These are phyloP conservation scores for Chlorella sp. DNA, from an alignment of 139 green algal species.

Conservation along the genomic window DNA sequence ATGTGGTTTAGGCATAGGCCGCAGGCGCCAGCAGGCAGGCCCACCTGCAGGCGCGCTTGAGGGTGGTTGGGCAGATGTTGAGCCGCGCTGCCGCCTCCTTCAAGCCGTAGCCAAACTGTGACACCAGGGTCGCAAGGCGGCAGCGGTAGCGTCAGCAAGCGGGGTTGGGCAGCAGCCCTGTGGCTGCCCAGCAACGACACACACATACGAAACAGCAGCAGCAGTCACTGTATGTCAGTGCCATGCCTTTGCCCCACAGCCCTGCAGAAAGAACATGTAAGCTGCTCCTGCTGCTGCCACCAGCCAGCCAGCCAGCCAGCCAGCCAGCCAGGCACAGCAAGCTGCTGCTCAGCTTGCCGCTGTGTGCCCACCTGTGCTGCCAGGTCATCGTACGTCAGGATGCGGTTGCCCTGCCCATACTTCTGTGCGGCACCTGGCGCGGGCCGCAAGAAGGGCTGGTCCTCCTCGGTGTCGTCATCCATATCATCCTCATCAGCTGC, in stretches of 20 bases:
- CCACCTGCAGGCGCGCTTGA: constrained; percentile 47
- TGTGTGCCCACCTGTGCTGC: constrained; percentile 31
- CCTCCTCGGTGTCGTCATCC: constrained; percentile 10
- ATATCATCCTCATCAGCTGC: not conserved
- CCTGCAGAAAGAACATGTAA: too few relatives aligned
- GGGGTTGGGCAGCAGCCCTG: too few relatives aligned
- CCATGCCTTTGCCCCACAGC: too few relatives aligned
- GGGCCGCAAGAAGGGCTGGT: constrained; percentile 2
- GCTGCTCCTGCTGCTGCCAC: too few relatives aligned
- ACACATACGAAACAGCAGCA: too few relatives aligned
- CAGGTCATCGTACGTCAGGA: constrained; percentile 74
- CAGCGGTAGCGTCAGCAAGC: too few relatives aligned
- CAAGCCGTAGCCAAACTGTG: constrained; percentile 55
- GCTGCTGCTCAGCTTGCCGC: too few relatives aligned
- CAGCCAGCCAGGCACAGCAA: not conserved
- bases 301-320: not conserved
- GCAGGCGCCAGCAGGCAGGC: too few relatives aligned
- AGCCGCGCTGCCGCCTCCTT: constrained; percentile 57
- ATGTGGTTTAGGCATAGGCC: too few relatives aligned
- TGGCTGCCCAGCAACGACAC: too few relatives aligned
- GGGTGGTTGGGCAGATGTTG: constrained; percentile 61
- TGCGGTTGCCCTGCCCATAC: constrained; percentile 34
- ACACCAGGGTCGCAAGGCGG: too few relatives aligned
- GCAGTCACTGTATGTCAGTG: too few relatives aligned
- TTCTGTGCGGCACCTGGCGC: constrained; percentile 5